Conservation (phyloP, 805 yeast genomes). For the Ogataea pini region DNA sequence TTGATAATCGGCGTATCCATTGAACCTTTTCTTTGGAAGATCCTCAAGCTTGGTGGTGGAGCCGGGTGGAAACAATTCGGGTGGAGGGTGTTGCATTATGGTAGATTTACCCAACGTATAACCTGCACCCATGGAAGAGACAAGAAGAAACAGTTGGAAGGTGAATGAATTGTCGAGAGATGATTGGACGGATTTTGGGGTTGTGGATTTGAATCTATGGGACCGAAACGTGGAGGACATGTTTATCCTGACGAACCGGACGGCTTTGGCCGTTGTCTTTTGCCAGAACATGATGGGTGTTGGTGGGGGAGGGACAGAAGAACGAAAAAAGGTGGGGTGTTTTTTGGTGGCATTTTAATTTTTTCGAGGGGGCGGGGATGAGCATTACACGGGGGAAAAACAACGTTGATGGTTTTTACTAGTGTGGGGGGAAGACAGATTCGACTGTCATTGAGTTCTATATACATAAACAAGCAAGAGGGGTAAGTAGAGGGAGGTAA, state of each 20-base stretch:
- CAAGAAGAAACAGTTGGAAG: slow-evolving; percentile 30
- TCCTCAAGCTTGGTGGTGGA: slow-evolving; percentile 27
- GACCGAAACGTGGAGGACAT: not conserved
- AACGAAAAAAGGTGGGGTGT: not conserved
- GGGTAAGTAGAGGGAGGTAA: not conserved
- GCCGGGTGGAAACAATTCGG: slow-evolving; percentile 31
- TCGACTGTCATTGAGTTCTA: not conserved
- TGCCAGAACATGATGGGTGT: not conserved
- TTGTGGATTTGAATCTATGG: slow-evolving; percentile 6
- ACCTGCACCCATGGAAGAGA: slow-evolving; percentile 38
- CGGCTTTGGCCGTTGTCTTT: slow-evolving; percentile 2
- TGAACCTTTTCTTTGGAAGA: slow-evolving; percentile 18
- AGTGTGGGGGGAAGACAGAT: not conserved
- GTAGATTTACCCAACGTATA: slow-evolving; percentile 33
- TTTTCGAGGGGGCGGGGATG: not conserved
- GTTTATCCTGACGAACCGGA: not conserved
- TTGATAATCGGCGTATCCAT: slow-evolving; percentile 25
- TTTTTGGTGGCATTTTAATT: not conserved
- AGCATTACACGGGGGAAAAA: not conserved
- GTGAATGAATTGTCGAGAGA: slow-evolving; percentile 26
- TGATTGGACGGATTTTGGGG: slow-evolving; percentile 1
- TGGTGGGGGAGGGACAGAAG: not conserved
- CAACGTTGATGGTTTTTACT: too few species aligned
- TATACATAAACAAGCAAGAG: not conserved
- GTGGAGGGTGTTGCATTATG: slow-evolving; percentile 29